These are phyloP conservation scores for Vararia minispora DNA, from an alignment of 768 basidiomycete species.

Conservation along the genomic window DNA sequence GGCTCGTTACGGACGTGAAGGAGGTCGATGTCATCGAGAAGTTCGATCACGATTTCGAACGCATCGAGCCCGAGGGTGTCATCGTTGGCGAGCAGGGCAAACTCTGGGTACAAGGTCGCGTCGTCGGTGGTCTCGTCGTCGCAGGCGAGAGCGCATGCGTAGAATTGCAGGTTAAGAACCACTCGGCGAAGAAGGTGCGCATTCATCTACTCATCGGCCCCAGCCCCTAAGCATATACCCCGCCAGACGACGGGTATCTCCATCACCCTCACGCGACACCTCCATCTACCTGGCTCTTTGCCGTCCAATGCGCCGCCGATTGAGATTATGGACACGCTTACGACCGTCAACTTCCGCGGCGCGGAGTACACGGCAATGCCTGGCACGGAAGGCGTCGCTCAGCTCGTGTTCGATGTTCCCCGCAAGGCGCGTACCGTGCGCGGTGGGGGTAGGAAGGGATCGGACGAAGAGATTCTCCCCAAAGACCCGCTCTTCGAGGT, in stretches of 20 bases:
- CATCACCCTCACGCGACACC: slow-evolving; percentile 45
- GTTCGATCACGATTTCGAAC: slow-evolving; percentile 25
- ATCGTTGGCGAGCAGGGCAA: slow-evolving; percentile 71
- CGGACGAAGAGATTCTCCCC: slow-evolving; percentile 23
- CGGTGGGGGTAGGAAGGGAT: slow-evolving; percentile 51
- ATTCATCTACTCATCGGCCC: slow-evolving; percentile 1
- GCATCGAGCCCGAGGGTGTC: slow-evolving; percentile 42
- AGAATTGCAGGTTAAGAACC: slow-evolving; percentile 73
- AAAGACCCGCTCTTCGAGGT: slow-evolving; percentile 59
- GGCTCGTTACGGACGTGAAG: slow-evolving; percentile 51
- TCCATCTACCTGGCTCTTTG: slow-evolving; percentile 39
- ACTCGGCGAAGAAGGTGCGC: slow-evolving; percentile 66
- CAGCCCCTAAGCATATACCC: neutral
- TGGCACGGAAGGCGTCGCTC: slow-evolving; percentile 68
- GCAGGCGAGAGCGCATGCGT: slow-evolving; percentile 63
- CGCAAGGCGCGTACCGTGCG: slow-evolving; percentile 48
- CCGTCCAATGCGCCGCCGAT: slow-evolving; percentile 34
- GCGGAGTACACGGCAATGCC: slow-evolving; percentile 66
- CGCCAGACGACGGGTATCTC: slow-evolving; percentile 57
- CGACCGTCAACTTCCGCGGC: slow-evolving; percentile 60
- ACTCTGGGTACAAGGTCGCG: slow-evolving; percentile 61
- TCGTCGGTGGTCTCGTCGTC: slow-evolving; percentile 52
- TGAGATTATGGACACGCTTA: slow-evolving; percentile 56
- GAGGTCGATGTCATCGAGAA: slow-evolving; percentile 55
- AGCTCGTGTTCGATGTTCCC: slow-evolving; percentile 74